phyloP scores from a whole-genome alignment of 2,329 filamentous ascomycete genomes.

The Aureobasidium sp. region DNA sequence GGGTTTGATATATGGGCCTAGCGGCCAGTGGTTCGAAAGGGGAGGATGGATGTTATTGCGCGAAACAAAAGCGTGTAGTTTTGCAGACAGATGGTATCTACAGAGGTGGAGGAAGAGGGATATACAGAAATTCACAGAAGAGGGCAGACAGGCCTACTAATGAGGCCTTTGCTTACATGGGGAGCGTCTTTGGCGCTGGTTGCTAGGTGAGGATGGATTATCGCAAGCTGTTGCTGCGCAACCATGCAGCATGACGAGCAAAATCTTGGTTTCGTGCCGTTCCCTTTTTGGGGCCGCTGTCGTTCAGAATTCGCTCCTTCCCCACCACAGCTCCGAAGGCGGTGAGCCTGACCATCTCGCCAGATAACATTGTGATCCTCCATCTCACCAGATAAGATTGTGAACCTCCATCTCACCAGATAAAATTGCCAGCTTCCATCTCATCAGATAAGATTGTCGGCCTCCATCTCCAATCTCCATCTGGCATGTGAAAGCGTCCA shows the following conservation, averaged over 20 bases:
- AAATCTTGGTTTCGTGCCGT: slow-evolving; percentile 12
- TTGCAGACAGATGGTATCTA: slow-evolving; percentile 13
- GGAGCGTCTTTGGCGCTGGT: slow-evolving; percentile 7
- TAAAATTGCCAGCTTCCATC: too few species aligned
- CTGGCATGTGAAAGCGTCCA: slow-evolving; percentile 10
- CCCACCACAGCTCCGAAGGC: not conserved
- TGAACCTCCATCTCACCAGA: not conserved
- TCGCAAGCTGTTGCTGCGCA: not conserved
- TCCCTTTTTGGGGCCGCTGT: not conserved
- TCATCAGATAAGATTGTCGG: not conserved
- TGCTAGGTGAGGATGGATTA: slow-evolving; percentile 8
- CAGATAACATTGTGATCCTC: not conserved
- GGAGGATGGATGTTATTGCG: slow-evolving; percentile 2
- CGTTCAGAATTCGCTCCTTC: too few species aligned
- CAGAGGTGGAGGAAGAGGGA: not conserved
- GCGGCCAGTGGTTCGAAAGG: not conserved
- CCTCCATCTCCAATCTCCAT: not conserved
- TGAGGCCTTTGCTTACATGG: slow-evolving; percentile 15
- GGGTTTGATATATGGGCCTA: slow-evolving; percentile 8
- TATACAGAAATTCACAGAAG: slow-evolving; percentile 2
- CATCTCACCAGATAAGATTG: slow-evolving; percentile 4
- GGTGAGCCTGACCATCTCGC: not conserved
- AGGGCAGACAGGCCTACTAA: slow-evolving; percentile 10
- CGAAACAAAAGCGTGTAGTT: not conserved
- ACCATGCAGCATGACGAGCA: slow-evolving; percentile 9